These are phyloP conservation scores for Rhodosporidiobolus sp. DNA, from an alignment of 768 basidiomycete genomes.

Conservation along the genomic window DNA sequence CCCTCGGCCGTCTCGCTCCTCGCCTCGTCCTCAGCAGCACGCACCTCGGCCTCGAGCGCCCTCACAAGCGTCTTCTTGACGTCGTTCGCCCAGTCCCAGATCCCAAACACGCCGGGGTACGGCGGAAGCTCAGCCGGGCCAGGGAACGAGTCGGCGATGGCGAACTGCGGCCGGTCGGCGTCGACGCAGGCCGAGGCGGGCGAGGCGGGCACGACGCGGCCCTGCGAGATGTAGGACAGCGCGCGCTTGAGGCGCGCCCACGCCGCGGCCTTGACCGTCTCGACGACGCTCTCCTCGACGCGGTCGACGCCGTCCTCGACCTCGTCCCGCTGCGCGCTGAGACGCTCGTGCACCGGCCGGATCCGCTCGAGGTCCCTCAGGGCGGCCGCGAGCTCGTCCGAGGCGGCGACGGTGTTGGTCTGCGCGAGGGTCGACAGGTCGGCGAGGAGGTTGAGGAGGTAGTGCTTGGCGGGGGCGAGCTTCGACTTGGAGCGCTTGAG, in stretches of 20 bases:
- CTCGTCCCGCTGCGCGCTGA: conserved; percentile 67
- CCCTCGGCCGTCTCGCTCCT: conserved; percentile 47
- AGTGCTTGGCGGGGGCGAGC: conserved; percentile 86
- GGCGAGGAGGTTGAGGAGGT: conserved; percentile 79
- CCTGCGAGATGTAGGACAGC: conserved; percentile 71
- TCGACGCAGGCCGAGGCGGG: conserved; percentile 52
- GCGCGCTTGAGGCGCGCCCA: conserved; percentile 63
- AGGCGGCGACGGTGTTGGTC: conserved; percentile 82
- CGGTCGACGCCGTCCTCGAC: conserved; percentile 74
- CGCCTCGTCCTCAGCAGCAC: conserved; percentile 50
- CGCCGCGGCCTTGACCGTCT: conserved; percentile 57
- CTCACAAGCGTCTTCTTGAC: conserved; percentile 49
- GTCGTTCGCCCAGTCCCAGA: conserved; percentile 52
- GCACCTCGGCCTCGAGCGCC: conserved; percentile 50
- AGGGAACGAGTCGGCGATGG: conserved; percentile 18
- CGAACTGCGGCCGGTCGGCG: conserved; percentile 23
- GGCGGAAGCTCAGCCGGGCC: conserved; percentile 43
- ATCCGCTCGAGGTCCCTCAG: conserved; percentile 63
- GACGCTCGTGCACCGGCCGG: conserved; percentile 82
- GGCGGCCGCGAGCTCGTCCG: conserved; percentile 69
- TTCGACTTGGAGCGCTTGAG: conserved; percentile 95
- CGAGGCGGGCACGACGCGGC: conserved; percentile 61
- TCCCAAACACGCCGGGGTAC: conserved; percentile 52
- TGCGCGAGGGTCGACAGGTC: conserved; percentile 84
- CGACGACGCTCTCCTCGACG: conserved; percentile 71